A percentile compares a stretch with the other conserved stretches of the same genome.
phyloP scores from a whole-genome alignment of 2,329 filamentous ascomycete genomes.

The Chaetomium olivaceum region DNA sequence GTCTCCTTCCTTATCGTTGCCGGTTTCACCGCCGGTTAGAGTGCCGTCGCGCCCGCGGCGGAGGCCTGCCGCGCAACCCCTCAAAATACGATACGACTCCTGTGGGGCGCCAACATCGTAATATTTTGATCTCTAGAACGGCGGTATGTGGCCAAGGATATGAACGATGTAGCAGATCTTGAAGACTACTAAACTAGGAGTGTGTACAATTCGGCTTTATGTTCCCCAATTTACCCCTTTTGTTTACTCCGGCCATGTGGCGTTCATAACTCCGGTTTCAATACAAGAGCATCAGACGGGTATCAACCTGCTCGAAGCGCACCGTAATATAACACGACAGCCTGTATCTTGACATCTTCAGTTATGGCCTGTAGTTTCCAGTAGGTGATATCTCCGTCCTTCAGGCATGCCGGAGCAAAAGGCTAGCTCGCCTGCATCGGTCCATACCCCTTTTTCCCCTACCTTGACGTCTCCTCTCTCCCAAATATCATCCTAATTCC shows the following conservation, averaged over 20 bases:
- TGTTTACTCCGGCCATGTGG: conserved; percentile 4
- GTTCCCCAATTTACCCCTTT: not conserved
- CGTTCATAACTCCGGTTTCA: not conserved
- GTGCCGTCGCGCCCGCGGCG: not conserved
- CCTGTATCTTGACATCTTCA: not conserved
- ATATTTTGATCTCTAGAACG: not conserved
- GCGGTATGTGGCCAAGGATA: not conserved
- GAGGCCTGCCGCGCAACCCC: not conserved
- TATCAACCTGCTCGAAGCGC: not conserved
- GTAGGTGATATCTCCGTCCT: not conserved
- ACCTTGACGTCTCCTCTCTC: not conserved
- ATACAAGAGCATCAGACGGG: not conserved
- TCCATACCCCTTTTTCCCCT: conserved; percentile 4
- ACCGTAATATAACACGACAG: not conserved
- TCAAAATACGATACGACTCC: not conserved
- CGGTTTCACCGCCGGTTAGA: not conserved
- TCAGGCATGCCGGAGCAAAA: not conserved
- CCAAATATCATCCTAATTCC: not conserved
- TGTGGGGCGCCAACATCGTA: not conserved
- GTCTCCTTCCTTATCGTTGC: not conserved
- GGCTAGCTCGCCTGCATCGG: not conserved
- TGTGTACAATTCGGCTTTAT: not conserved
- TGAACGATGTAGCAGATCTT: not conserved
- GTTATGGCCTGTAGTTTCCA: not conserved
- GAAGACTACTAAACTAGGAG: not conserved